phyloP scores from a whole-genome alignment of 2,329 filamentous ascomycete species.

The Stemphylium vesicarium region DNA sequence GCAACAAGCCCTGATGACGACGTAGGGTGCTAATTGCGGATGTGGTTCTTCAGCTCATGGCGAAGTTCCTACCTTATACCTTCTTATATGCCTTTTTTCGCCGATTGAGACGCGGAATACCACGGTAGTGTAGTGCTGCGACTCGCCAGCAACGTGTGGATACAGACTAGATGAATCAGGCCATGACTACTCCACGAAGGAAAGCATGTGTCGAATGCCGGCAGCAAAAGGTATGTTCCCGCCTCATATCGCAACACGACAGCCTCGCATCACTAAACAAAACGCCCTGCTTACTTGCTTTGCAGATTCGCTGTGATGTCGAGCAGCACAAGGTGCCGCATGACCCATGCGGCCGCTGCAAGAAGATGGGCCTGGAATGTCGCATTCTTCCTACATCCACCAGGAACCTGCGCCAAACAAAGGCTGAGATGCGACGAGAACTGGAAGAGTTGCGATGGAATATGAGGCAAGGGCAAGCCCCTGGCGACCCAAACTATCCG shows the following conservation, averaged over 20 bases:
- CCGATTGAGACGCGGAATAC: conserved; percentile 30
- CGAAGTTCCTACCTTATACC: conserved; percentile 26
- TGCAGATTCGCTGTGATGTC: conserved; percentile 48
- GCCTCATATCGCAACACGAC: conserved; percentile 5
- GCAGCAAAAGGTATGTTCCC: conserved; percentile 45
- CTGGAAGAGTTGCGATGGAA: conserved; percentile 47
- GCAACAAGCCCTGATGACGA: conserved; percentile 41
- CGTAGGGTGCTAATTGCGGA: conserved; percentile 36
- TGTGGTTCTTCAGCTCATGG: conserved; percentile 26
- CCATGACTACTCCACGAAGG: conserved; percentile 43
- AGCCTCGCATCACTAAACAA: neutral
- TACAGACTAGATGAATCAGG: conserved; percentile 26
- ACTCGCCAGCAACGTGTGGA: conserved; percentile 29
- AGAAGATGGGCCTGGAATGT: conserved; percentile 46
- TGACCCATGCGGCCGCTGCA: conserved; percentile 45
- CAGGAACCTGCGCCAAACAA: conserved; percentile 46
- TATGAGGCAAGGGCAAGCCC: conserved; percentile 36
- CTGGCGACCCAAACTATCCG: conserved; percentile 35
- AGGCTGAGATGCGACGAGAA: conserved; percentile 48
- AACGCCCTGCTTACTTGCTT: conserved; percentile 17
- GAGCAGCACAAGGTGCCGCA: conserved; percentile 48
- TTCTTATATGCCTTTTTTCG: conserved; percentile 34
- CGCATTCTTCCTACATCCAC: conserved; percentile 47
- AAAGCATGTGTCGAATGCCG: conserved; percentile 49
- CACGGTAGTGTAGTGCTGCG: conserved; percentile 24